Conservation (phyloP, 208 protist genomes). For the Crithidia expoeki region DNA sequence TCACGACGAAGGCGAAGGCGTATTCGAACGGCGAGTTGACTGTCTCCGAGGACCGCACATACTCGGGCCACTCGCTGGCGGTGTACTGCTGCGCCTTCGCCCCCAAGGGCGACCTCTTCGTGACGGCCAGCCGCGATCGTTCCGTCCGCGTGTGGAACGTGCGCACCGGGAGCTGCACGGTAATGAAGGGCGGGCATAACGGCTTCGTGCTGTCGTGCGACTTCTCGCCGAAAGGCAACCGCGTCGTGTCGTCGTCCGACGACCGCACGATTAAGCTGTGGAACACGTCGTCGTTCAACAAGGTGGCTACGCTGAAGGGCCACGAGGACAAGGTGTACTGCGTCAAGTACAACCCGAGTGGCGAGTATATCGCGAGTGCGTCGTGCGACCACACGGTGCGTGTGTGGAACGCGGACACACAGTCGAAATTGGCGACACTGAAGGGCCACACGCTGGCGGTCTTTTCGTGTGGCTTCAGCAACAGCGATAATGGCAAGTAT, state of each 20-base stretch:
- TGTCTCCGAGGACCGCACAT: slow-evolving; percentile 59
- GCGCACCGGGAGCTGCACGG: slow-evolving; percentile 51
- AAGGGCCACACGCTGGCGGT: slow-evolving; percentile 76
- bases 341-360: slow-evolving; percentile 85
- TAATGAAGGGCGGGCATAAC: slow-evolving; percentile 90
- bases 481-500: slow-evolving; percentile 70
- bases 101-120: slow-evolving; percentile 73
- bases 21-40: slow-evolving; percentile 68
- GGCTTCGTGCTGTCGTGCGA: slow-evolving; percentile 89
- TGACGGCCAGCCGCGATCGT: slow-evolving; percentile 79
- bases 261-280: slow-evolving; percentile 85
- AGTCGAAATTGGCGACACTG: slow-evolving; percentile 62
- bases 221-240: slow-evolving; percentile 87
- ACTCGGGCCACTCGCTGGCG: slow-evolving; percentile 64
- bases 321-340: slow-evolving; percentile 95
- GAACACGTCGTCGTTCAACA: slow-evolving; percentile 69
- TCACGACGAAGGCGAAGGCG: slow-evolving; percentile 36
- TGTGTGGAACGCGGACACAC: slow-evolving; percentile 83
- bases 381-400: slow-evolving; percentile 81
- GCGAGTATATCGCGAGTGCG: slow-evolving; percentile 89
- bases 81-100: slow-evolving; percentile 89
- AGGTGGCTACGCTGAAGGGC: slow-evolving; percentile 89
- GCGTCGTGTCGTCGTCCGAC: slow-evolving; percentile 74
- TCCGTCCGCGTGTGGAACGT: slow-evolving; percentile 83
- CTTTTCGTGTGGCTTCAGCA: slow-evolving; percentile 87